These are phyloP conservation scores for Wallacemonas sp. DNA, from an alignment of 208 protist species.

Conservation along the genomic window DNA sequence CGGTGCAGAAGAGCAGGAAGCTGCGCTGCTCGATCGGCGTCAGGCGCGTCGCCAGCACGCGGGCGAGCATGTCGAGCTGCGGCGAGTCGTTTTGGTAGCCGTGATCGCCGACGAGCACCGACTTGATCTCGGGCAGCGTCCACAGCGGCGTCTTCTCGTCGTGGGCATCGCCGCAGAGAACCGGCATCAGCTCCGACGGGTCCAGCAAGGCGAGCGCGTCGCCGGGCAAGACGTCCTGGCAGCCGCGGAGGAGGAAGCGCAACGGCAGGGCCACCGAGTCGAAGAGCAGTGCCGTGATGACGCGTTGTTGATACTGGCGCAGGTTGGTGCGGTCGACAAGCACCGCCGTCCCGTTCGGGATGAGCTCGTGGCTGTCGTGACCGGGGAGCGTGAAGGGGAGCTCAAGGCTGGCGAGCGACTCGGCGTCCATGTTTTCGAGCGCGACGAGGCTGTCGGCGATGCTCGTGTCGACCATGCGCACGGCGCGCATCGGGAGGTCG, in stretches of 20 bases:
- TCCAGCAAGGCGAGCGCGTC: slow-evolving; percentile 69
- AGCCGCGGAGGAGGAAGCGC: slow-evolving; percentile 67
- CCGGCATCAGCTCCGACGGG: slow-evolving; percentile 55
- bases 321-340: slow-evolving; percentile 59
- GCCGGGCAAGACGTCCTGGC: slow-evolving; percentile 68
- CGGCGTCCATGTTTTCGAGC: slow-evolving; percentile 38
- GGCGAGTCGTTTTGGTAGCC: slow-evolving; percentile 87
- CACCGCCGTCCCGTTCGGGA: slow-evolving; percentile 43
- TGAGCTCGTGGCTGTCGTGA: slow-evolving; percentile 65
- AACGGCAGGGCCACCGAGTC: slow-evolving; percentile 71
- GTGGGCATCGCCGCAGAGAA: slow-evolving; percentile 63
- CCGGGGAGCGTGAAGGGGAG: slow-evolving; percentile 89
- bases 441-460: slow-evolving; percentile 51
- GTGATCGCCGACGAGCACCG: slow-evolving; percentile 87
- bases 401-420: slow-evolving; percentile 49
- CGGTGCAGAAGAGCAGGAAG: slow-evolving; percentile 92
- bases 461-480: slow-evolving; percentile 59
- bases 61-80: slow-evolving; percentile 73
- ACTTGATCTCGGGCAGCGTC: slow-evolving; percentile 70
- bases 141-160: slow-evolving; percentile 64
- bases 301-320: slow-evolving; percentile 57
- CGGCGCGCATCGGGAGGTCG: slow-evolving; percentile 50
- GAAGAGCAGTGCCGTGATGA: slow-evolving; percentile 65
- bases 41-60: slow-evolving; percentile 65
- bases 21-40: slow-evolving; percentile 77